These are phyloP conservation scores for Aspergillus udagawae DNA, from an alignment of 2,329 filamentous ascomycete species.

Conservation along the genomic window DNA sequence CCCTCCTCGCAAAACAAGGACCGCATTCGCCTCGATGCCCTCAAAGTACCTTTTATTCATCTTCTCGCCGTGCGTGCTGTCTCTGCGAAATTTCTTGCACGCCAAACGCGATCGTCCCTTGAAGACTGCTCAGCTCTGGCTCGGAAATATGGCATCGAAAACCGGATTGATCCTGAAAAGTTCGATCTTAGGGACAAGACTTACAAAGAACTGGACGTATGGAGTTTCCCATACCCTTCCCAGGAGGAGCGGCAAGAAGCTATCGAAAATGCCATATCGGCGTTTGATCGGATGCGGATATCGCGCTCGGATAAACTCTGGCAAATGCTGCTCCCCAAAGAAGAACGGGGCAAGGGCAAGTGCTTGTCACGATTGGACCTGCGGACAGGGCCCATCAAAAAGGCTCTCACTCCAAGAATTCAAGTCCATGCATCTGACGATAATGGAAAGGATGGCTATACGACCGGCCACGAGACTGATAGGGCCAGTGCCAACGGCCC, in stretches of 20 bases:
- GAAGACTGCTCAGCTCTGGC: constrained; percentile 47
- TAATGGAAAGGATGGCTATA: constrained; percentile 29
- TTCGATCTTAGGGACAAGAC: constrained; percentile 55
- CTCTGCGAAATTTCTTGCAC: constrained; percentile 45
- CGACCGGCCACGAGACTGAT: constrained; percentile 37
- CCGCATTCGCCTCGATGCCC: constrained; percentile 39
- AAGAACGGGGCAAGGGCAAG: constrained; percentile 60
- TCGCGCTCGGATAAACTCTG: constrained; percentile 58
- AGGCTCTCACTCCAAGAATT: constrained; percentile 35
- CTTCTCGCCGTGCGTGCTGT: constrained; percentile 53
- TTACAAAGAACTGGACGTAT: constrained; percentile 60
- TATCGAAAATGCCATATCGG: constrained; percentile 59
- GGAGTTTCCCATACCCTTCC: constrained; percentile 56
- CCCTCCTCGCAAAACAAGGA: constrained; percentile 35
- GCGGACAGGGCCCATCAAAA: constrained; percentile 36
- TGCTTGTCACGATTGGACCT: constrained; percentile 57
- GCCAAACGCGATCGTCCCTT: constrained; percentile 46
- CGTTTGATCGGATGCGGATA: constrained; percentile 59
- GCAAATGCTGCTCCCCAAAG: constrained; percentile 58
- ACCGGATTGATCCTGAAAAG: constrained; percentile 45
- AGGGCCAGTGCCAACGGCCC: constrained; percentile 21
- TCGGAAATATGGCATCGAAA: constrained; percentile 51
- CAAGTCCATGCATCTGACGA: constrained; percentile 37
- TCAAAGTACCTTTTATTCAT: constrained; percentile 45
- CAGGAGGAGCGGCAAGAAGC: constrained; percentile 55